A percentile compares a stretch with the other conserved stretches of the same genome.
These are phyloP conservation scores for Pichia sp. DNA, from an alignment of 1,139 yeast species.

Conservation along the genomic window DNA sequence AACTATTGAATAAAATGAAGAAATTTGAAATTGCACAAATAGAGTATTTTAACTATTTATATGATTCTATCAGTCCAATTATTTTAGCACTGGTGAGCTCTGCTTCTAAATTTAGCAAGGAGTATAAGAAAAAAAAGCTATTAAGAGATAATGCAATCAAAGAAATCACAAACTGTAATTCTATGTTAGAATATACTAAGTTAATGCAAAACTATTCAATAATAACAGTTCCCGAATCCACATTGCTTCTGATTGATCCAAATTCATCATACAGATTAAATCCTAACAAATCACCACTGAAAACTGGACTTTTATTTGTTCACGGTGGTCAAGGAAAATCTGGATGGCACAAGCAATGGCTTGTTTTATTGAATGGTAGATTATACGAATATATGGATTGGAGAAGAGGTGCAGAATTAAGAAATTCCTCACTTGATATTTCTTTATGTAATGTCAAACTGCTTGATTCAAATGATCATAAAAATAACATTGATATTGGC, in stretches of 20 bases:
- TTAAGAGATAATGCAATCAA: constrained; percentile 16
- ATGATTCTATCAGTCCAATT: constrained; percentile 44
- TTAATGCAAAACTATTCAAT: constrained; percentile 6
- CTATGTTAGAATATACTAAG: constrained; percentile 11
- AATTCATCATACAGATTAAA: constrained; percentile 6
- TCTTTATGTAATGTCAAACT: constrained; percentile 63
- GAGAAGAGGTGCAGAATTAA: constrained; percentile 63
- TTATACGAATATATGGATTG: constrained; percentile 73
- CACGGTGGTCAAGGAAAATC: constrained; percentile 68
- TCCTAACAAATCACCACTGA: constrained; percentile 11
- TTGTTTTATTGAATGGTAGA: constrained; percentile 60
- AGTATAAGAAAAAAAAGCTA: constrained; percentile 10
- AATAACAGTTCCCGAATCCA: neutral
- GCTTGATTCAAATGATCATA: constrained; percentile 28
- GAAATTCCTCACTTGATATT: constrained; percentile 65
- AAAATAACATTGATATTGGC: constrained; percentile 25
- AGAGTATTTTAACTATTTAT: constrained; percentile 62
- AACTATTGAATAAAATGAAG: constrained; percentile 52
- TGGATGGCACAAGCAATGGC: constrained; percentile 93
- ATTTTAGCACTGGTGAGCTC: constrained; percentile 6
- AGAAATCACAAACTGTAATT: constrained; percentile 17
- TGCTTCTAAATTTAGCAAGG: neutral
- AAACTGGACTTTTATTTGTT: constrained; percentile 29
- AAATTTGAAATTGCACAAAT: constrained; percentile 63
- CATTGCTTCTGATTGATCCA: constrained; percentile 8